phyloP scores from a whole-genome alignment of 768 basidiomycete genomes.

The Suillus luteus region DNA sequence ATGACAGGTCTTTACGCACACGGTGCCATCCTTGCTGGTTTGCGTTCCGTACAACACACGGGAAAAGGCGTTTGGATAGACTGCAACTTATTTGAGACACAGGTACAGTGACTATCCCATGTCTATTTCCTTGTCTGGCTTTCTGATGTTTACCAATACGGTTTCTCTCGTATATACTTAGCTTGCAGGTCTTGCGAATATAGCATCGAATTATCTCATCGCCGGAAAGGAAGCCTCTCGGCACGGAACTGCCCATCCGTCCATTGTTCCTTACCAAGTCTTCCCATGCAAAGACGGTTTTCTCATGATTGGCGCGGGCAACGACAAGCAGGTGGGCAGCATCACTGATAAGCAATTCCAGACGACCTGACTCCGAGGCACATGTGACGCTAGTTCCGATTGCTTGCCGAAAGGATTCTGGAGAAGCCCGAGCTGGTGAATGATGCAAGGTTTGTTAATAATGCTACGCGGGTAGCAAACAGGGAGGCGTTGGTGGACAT shows the following conservation, averaged over 20 bases:
- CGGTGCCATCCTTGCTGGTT: conserved; percentile 88
- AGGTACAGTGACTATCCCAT: conserved; percentile 48
- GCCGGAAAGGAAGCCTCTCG: conserved; percentile 79
- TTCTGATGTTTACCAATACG: background rate
- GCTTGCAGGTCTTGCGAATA: conserved; percentile 90
- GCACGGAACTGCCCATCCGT: conserved; percentile 93
- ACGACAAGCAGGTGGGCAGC: conserved; percentile 71
- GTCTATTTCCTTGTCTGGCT: conserved; percentile 1
- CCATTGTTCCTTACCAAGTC: conserved; percentile 91
- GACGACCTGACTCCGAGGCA: conserved; percentile 14
- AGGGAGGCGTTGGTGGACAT: conserved; percentile 66
- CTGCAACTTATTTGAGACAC: conserved; percentile 89
- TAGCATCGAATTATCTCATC: conserved; percentile 92
- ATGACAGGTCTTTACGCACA: conserved; percentile 89
- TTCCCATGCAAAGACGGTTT: conserved; percentile 87
- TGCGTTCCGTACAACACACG: conserved; percentile 79
- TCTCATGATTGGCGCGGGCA: conserved; percentile 93
- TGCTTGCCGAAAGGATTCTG: conserved; percentile 66
- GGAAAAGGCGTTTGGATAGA: conserved; percentile 91
- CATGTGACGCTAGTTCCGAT: conserved; percentile 56
- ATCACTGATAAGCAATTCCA: conserved; percentile 3
- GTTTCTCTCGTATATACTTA: conserved; percentile 31
- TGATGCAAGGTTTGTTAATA: conserved; percentile 70
- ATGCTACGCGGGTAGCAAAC: conserved; percentile 75
- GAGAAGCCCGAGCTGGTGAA: conserved; percentile 56